A percentile compares a stretch with the other conserved stretches of the same genome.
These are phyloP conservation scores for Hyaloscypha variabilis DNA, from an alignment of 495 filamentous ascomycete species.

Conservation along the genomic window DNA sequence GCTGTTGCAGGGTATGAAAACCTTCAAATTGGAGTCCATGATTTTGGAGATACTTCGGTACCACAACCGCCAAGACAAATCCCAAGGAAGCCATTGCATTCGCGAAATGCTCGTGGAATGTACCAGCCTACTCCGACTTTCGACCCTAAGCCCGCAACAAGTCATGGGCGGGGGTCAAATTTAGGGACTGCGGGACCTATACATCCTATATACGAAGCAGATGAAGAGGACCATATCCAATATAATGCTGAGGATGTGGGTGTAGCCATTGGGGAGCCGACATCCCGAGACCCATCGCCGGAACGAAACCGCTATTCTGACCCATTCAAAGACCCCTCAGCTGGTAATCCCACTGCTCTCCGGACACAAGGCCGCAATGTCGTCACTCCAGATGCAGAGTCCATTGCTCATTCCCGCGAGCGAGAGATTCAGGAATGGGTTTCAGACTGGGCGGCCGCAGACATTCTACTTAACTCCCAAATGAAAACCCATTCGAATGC, in stretches of 20 bases:
- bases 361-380: neutral
- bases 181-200: slow-evolving; percentile 42
- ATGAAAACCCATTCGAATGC: slow-evolving; percentile 20
- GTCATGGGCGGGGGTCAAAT: slow-evolving; percentile 26
- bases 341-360: neutral
- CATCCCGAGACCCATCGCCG: slow-evolving; percentile 2
- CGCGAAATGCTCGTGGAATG: slow-evolving; percentile 32
- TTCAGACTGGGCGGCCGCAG: slow-evolving; percentile 58
- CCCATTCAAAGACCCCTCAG: slow-evolving; percentile 36
- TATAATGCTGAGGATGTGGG: slow-evolving; percentile 26
- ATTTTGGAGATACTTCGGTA: slow-evolving; percentile 17
- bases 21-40: slow-evolving; percentile 20
- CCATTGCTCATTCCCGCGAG: slow-evolving; percentile 23
- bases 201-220: slow-evolving; percentile 61
- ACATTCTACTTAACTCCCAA: slow-evolving; percentile 44
- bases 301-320: slow-evolving; percentile 32
- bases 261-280: slow-evolving; percentile 32
- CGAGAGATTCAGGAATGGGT: slow-evolving; percentile 64
- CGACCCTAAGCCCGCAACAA: slow-evolving; percentile 13
- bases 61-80: slow-evolving; percentile 22
- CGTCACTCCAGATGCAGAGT: slow-evolving; percentile 17
- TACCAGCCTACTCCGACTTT: slow-evolving; percentile 42
- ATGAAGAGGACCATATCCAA: slow-evolving; percentile 66
- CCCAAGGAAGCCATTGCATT: slow-evolving; percentile 45
- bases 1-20: slow-evolving; percentile 27